phyloP scores from a whole-genome alignment of 1,284 basidiomycete species.

The Microstroma glucosiphilum region DNA sequence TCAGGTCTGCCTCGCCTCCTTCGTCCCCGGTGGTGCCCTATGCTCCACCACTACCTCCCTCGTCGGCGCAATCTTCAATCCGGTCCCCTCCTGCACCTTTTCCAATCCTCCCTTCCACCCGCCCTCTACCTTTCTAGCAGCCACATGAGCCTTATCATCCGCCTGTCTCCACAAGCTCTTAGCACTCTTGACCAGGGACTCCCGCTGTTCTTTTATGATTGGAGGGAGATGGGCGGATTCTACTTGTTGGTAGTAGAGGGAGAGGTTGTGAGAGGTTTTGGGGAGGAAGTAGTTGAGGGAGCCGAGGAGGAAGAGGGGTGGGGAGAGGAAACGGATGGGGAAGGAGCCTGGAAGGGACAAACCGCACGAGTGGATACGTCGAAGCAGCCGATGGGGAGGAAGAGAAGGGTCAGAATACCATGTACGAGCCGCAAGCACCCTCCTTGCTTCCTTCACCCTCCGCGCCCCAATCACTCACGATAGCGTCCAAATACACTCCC shows the following conservation, averaged over 20 bases:
- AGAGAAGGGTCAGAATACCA: too few species aligned
- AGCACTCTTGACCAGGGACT: constrained; percentile 6
- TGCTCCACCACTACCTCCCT: too few species aligned
- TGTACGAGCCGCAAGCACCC: not conserved
- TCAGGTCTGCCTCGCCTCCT: too few species aligned
- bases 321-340: constrained; percentile 46
- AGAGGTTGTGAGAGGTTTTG: constrained; percentile 35
- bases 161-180: constrained; percentile 7
- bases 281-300: constrained; percentile 49
- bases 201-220: constrained; percentile 27
- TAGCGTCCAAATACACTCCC: constrained; percentile 77
- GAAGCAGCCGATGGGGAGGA: not conserved
- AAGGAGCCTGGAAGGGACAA: constrained; percentile 19
- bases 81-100: constrained; percentile 7
- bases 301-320: constrained; percentile 34
- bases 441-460: not conserved
- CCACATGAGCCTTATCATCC: not conserved
- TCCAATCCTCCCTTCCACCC: not conserved
- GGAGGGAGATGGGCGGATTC: constrained; percentile 28
- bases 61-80: constrained; percentile 4
- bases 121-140: not conserved
- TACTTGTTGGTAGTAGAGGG: constrained; percentile 31
- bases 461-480: constrained; percentile 52
- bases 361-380: too few species aligned
- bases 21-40: too few species aligned